phyloP scores from a whole-genome alignment of 1,284 basidiomycete species.

The Sutorius eximius region DNA sequence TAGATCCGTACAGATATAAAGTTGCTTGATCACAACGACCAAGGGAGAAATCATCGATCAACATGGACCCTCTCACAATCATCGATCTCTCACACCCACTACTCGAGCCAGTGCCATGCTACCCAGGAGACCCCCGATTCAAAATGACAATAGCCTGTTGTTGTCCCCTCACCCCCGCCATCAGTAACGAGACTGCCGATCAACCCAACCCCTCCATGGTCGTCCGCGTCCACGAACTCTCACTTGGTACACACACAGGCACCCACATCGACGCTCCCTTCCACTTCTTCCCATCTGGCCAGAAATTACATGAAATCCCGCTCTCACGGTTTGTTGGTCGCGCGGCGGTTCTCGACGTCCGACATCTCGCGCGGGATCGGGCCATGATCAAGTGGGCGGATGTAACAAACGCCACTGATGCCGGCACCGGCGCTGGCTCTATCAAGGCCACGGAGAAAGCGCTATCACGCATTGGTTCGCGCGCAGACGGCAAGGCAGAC shows the following conservation, averaged over 20 bases:
- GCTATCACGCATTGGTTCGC: constrained; percentile 26
- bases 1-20: too few species aligned
- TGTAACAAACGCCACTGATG: constrained; percentile 3
- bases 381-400: constrained; percentile 56
- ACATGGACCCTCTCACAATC: constrained; percentile 20
- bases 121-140: constrained; percentile 33
- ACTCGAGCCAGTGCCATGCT: constrained; percentile 24
- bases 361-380: constrained; percentile 37
- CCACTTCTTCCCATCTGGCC: constrained; percentile 59
- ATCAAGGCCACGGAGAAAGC: background rate
- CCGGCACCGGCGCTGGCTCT: too few species aligned
- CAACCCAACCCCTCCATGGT: constrained; percentile 8
- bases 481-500: constrained; percentile 36
- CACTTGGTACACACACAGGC: constrained; percentile 42
- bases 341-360: constrained; percentile 50
- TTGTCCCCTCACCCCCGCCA: constrained; percentile 9
- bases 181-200: background rate
- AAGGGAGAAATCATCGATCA: too few species aligned
- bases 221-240: constrained; percentile 27
- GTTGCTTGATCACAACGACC: too few species aligned
- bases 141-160: constrained; percentile 20
- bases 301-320: constrained; percentile 56
- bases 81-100: constrained; percentile 32
- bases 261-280: constrained; percentile 76
- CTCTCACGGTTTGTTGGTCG: constrained; percentile 51